phyloP scores from a whole-genome alignment of 495 filamentous ascomycete genomes.

The Penicillium arizonense region DNA sequence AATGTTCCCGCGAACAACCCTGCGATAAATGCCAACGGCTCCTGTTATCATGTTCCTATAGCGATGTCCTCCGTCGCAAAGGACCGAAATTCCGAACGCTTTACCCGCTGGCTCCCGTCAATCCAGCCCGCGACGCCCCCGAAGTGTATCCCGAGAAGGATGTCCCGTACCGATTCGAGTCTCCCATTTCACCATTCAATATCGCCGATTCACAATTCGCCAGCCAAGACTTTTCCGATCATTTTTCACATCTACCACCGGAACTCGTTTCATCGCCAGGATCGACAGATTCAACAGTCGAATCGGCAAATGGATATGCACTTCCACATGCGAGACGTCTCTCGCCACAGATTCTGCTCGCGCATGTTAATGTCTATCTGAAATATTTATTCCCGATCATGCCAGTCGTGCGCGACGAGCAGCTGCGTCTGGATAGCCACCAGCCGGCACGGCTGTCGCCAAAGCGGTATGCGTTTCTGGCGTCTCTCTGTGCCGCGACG shows the following conservation, averaged over 20 bases:
- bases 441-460: slow-evolving; percentile 54
- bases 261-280: slow-evolving; percentile 45
- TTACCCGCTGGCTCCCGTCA: slow-evolving; percentile 43
- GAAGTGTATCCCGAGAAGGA: slow-evolving; percentile 20
- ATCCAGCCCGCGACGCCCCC: slow-evolving; percentile 25
- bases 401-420: slow-evolving; percentile 71
- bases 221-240: slow-evolving; percentile 23
- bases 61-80: slow-evolving; percentile 42
- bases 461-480: slow-evolving; percentile 76
- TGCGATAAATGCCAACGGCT: slow-evolving; percentile 47
- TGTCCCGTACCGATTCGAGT: slow-evolving; percentile 23
- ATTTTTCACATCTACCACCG: slow-evolving; percentile 27
- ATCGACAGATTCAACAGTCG: slow-evolving; percentile 34
- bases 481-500: slow-evolving; percentile 78
- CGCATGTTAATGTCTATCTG: slow-evolving; percentile 44
- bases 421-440: slow-evolving; percentile 63
- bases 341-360: slow-evolving; percentile 36
- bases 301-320: slow-evolving; percentile 18
- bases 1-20: slow-evolving; percentile 42
- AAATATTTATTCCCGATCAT: slow-evolving; percentile 77
- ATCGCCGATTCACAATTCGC: slow-evolving; percentile 25
- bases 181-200: slow-evolving; percentile 32
- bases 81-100: slow-evolving; percentile 46
- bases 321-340: slow-evolving; percentile 27
- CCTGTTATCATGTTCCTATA: slow-evolving; percentile 47